Base-by-base conservation (phyloP, 2,329 filamentous ascomycete genomes). In the Pseudogymnoascus sp. region DNA sequence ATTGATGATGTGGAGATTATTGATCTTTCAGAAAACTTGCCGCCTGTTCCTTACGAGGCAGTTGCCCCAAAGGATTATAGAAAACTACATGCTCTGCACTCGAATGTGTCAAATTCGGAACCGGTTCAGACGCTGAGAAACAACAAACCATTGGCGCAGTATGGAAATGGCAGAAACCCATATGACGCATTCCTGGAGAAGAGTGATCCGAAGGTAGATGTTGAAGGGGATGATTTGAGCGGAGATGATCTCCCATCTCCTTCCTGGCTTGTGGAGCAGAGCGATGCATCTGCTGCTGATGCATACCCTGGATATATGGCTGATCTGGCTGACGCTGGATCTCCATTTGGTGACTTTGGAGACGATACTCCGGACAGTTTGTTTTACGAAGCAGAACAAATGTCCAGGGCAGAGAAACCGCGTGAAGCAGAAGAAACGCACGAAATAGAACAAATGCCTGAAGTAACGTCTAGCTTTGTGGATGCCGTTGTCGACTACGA, bases 241-340 rank as follows among this genome's bases (percentile, higher is more conserved):
- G 74, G 74, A 10, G 71, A 72, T 8, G 73, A 77, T 61, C 66
- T 79, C 27, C 75, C 75, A 27, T 74, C 75, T 5, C 71, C 74
- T 27, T 73, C 73, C 25, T 60, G 63, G 10, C 63, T 76, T 10
- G 36, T 76, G 13, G 63, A 60, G 8, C 51, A 42, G n/a, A 33
- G 39, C 31, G 9, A 12, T 6, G 58, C 61, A 31, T 21, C 61
- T 59, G 42, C 39, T 21, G 62, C 61, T 29, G 17, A 63, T 31
- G 59, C 12, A 59, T 35, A 31, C 10, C 41, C 12, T 42, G 59
- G 64, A 9, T 29, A 64, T 15, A 8, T 15, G 27, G 63, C 62
- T 17, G 42, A 38, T 5, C 48, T 48, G 8, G 60, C 58, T 5
- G 60, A 61, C 48, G 6, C 51, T 9, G 17, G 61, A 25, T 59